Evolutionary conservation across 202 grass and related monocot genomes (phyloP), one percentile per base, ranked within the genome.

Genomic region (Panicum virgatum): DNA sequence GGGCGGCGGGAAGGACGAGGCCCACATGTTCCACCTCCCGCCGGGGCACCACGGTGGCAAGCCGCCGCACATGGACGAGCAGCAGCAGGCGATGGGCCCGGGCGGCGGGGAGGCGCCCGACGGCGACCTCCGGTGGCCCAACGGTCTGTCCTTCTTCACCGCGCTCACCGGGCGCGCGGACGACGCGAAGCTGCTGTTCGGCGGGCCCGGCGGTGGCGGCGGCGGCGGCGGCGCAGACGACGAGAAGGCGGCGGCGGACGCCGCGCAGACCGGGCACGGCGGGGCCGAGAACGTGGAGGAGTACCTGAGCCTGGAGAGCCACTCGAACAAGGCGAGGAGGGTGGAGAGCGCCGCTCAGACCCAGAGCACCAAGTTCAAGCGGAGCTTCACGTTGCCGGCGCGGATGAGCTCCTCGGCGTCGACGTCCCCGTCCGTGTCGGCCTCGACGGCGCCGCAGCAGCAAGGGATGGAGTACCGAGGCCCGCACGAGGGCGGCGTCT

Each of bases 141-240:
- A 92, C 61, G 93, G 93, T 29, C 70, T 99, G 40, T 99, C 96
- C 0, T 93, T 99, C 89, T 99, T 96, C 89, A 93, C 93, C 18
- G 96, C 92, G 34, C 85, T 99, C 42, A 99, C 96, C 0, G 91
- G 91, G 3, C 85, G 96, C 26, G 73, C 91, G 0, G 96, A 93
- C 11, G 90, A 98, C 59, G 80, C 82, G 16, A 98, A 96, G 80
- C 79, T 96, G 9, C 80, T 99, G 52, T 92, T 90, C 59, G 85
- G 87, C 56, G 65, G 79, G 72, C 65, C 0, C n/a, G n/a, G n/a
- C n/a, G 77, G 76, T 0, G n/a, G n/a, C n/a, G 69, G 64, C 0
- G 64, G 62, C 4, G 80, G 61, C 7, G 84, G 66, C 69, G 64
- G 40, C 26, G 34, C 25, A 0, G 83, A 84, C 0, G 86, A 82